phyloP scores from a whole-genome alignment of 805 yeast genomes.

The Saturnispora diversa region DNA sequence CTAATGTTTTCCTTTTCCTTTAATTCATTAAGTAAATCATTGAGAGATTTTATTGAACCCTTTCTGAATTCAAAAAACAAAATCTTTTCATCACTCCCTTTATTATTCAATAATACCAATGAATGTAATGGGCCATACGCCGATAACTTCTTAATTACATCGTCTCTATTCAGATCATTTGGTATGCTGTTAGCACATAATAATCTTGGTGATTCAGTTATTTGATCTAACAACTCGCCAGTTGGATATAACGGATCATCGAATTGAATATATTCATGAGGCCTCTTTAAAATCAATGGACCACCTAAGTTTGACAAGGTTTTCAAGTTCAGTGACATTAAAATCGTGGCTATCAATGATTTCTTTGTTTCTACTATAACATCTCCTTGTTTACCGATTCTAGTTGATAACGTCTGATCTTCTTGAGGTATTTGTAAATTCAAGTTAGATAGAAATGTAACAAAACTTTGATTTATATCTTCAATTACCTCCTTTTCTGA shows the following conservation, averaged over 20 bases:
- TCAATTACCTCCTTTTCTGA: conserved; percentile 16
- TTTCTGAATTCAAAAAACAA: conserved; percentile 38
- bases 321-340: conserved; percentile 36
- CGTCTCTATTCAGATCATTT: conserved; percentile 34
- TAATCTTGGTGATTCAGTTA: conserved; percentile 27
- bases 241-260: conserved; percentile 1
- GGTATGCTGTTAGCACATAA: conserved; percentile 37
- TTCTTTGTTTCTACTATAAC: conserved; percentile 46
- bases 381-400: conserved; percentile 20
- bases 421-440: conserved; percentile 32
- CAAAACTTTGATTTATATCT: conserved; percentile 38
- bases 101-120: conserved; percentile 37
- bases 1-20: conserved; percentile 29
- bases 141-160: conserved; percentile 34
- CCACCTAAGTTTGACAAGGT: conserved; percentile 28
- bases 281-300: conserved; percentile 33
- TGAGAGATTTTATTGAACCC: conserved; percentile 13
- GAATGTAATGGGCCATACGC: conserved; percentile 34
- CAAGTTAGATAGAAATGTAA: conserved; percentile 38
- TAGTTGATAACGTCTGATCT: conserved; percentile 26
- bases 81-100: conserved; percentile 49
- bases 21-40: conserved; percentile 28
- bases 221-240: conserved; percentile 28
- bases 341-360: conserved; percentile 47
- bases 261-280: conserved; percentile 34